Base-by-base conservation (phyloP, 768 basidiomycete genomes). In the Boletellus sp. region DNA sequence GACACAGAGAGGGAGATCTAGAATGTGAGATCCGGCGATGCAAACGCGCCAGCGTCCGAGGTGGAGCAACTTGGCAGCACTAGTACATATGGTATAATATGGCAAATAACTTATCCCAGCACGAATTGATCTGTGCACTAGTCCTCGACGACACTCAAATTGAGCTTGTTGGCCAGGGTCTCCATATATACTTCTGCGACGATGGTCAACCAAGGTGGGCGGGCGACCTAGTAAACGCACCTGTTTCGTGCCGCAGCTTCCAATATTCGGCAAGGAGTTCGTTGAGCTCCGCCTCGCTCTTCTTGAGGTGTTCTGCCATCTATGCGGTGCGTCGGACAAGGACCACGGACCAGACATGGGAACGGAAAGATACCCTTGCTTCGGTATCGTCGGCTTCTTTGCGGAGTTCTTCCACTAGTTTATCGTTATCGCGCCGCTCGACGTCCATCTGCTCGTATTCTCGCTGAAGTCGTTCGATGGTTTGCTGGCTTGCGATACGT, bases 221-320 rank as follows among this genome's bases (percentile, higher is more conserved):
- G 15, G 35, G 10, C 3, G 15, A 34, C 33, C 20, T 8, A 22
- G 19, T 12, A 23, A 40, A 19, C 62, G 32, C 60, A 88, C 90
- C 86, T 60, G 87, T 84, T 58, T 84, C 81, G 56, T 87, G 84
- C 34, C 89, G 76, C 45, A 92, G 72, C 48, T 77, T 82, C 84
- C 86, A 90, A 65, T 95, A 94, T 64, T 92, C 91, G 9, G 79
- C 71, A 35, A 96, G 74, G 17, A 96, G 73, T 49, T 88, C 84
- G 55, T 84, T 84, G n/a, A 94, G 72, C 63, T 94, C 90, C 7
- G 68, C 70, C 67, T 94, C 89, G 57, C 83, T 90, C 51, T 74
- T 74, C 62, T 79, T 83, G 47, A 90, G 69, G 58, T 90, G 88
- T 41, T 89, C 85, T 2, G 78, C 72, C 77, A 87, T 91, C 89